Base-by-base conservation (phyloP, 805 yeast species). In the Kodamaea kaohsiungensis region DNA sequence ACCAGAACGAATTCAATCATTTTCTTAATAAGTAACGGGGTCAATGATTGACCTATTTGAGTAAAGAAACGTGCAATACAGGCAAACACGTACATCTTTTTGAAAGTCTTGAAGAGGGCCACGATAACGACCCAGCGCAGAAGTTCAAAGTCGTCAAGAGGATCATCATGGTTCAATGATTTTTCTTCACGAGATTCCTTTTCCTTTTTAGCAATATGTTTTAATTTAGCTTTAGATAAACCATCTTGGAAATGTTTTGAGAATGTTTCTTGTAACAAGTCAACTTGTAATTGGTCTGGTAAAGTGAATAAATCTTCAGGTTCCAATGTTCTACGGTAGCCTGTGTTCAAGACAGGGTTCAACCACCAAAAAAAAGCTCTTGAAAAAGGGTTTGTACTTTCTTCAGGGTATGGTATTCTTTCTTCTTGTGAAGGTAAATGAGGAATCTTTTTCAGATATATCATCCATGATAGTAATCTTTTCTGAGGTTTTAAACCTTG, bases 241-340 rank as follows among this genome's bases (percentile, higher is more conserved):
- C 57, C 51, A 5, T 19, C 13, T 17, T 48, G 30, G 25, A 64
- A 67, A 46, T 59, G 52, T 8, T 45, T 43, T 16, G 60, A 54
- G 55, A 75, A 75, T n/a, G 38, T 53, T 7, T 51, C 56, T 2
- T 73, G 63, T 72, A 72, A 63, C 6, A 55, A 49, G 40, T 70
- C 67, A 19, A 75, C 73, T 46, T 68, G 67, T 18, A 71, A 57
- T n/a, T 13, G 30, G 1, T 62, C 68, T 51, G 70, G 65, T 51
- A 52, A 64, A 4, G 65, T n/a, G 49, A 59, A 59, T n/a, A 87
- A 65, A 68, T 88, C 95, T 48, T 81, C 78, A 1, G 87, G 84
- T 43, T 80, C 81, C 45, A 88, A 68, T 0, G 91, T 87, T 63
- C 95, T 77, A 65, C 83, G 85, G 67, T 88, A 88, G 6, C 96